Conservation (phyloP, 148 eudicot species). For the Cornus florida region DNA sequence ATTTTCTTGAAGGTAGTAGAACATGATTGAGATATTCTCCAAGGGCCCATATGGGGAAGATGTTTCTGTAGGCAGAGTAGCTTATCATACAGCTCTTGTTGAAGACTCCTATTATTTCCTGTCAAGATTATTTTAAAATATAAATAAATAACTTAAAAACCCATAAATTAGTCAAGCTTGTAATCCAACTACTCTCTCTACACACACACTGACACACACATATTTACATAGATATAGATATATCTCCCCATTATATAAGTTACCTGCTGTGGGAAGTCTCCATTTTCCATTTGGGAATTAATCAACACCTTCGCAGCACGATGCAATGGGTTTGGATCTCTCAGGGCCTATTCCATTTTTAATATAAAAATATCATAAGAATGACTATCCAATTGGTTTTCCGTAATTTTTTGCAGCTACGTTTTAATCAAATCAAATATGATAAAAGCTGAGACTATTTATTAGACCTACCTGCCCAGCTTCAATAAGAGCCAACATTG, state of each 20-base stretch:
- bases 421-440: not conserved
- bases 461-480: conserved; percentile 29
- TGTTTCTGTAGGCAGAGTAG: conserved; percentile 39
- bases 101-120: conserved; percentile 33
- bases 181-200: not conserved
- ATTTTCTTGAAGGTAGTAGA: not conserved
- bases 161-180: not conserved
- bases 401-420: not conserved
- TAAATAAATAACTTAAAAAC: not conserved
- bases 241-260: not conserved
- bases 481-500: conserved; percentile 41
- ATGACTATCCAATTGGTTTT: not conserved
- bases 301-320: conserved; percentile 18
- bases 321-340: conserved; percentile 16
- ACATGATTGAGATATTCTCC: conserved; percentile 37
- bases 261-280: conserved; percentile 27
- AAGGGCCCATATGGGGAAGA: conserved; percentile 54
- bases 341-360: conserved; percentile 8
- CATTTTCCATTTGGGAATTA: conserved; percentile 23
- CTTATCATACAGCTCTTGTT: conserved; percentile 42
- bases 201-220: not conserved
- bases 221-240: not conserved
- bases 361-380: not conserved
- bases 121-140: not conserved
- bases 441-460: no score